A percentile compares a stretch with the other conserved stretches of the same genome.
Conservation (phyloP, 441 rosid genomes). For the Gossypium aridum region DNA sequence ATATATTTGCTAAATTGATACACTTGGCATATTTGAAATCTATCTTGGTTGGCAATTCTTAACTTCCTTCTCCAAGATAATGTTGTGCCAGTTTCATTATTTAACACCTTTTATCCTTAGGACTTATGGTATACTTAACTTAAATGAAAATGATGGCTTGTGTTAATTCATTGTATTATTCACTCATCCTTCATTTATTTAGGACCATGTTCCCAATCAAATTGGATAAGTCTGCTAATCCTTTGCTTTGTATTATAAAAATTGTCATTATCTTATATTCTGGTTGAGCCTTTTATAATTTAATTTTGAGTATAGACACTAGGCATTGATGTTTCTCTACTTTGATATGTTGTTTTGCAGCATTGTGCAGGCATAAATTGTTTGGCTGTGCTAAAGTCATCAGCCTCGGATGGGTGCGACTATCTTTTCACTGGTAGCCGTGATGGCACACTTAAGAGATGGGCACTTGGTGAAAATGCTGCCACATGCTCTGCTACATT, state of each 20-base stretch:
- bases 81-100: not conserved
- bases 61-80: not conserved
- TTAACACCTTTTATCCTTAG: not conserved
- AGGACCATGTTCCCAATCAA: not conserved
- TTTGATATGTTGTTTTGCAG: slow-evolving; percentile 39
- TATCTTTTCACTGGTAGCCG: slow-evolving; percentile 97
- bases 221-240: not conserved
- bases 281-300: not conserved
- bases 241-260: not conserved
- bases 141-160: not conserved
- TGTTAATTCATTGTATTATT: not conserved
- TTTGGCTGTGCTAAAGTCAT: slow-evolving; percentile 64
- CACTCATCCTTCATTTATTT: not conserved
- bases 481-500: slow-evolving; percentile 86
- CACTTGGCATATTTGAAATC: not conserved
- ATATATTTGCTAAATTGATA: not conserved
- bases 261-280: not conserved
- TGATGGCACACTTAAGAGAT: slow-evolving; percentile 96
- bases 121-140: not conserved
- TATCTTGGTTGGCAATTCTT: not conserved
- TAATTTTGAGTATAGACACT: not conserved
- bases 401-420: slow-evolving; percentile 41
- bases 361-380: slow-evolving; percentile 96
- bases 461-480: slow-evolving; percentile 68
- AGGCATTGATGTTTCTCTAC: not conserved